Conservation (phyloP, 2,329 filamentous ascomycete genomes). For the Trematosphaeria pertusa region DNA sequence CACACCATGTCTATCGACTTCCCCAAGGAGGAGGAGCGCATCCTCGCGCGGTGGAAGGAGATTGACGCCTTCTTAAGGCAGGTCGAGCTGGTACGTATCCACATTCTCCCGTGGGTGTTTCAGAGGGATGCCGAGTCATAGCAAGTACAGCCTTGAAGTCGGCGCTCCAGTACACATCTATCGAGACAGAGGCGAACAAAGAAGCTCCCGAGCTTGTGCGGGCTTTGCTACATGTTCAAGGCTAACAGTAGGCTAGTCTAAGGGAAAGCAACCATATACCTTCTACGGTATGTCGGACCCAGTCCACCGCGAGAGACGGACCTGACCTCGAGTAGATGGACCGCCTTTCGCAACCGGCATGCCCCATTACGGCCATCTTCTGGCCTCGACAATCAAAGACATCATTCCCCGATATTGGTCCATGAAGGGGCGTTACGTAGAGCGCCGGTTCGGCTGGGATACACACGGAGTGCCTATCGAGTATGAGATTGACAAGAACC, state of each 20-base stretch:
- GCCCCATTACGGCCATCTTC: conserved; percentile 76
- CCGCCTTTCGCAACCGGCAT: conserved; percentile 63
- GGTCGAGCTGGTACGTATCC: conserved; percentile 71
- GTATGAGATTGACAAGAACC: conserved; percentile 96
- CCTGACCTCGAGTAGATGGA: conserved; percentile 57
- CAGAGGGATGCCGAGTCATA: too few species aligned
- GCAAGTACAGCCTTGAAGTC: too few species aligned
- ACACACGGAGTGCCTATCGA: conserved; percentile 94
- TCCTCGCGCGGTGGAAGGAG: conserved; percentile 87
- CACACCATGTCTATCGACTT: conserved; percentile 84
- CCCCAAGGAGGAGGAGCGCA: conserved; percentile 85
- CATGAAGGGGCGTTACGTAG: conserved; percentile 94
- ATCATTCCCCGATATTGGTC: conserved; percentile 97
- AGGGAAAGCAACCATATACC: conserved; percentile 83
- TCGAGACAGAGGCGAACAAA: too few species aligned
- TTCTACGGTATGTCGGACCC: conserved; percentile 75
- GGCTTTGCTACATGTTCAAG: too few species aligned
- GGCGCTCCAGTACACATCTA: too few species aligned
- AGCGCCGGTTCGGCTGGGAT: conserved; percentile 94
- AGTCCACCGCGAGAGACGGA: conserved; percentile 53
- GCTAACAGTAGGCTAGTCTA: too few species aligned
- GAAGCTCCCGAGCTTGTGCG: too few species aligned
- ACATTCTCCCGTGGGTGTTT: too few species aligned
- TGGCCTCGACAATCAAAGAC: conserved; percentile 95
- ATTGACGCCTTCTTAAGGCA: conserved; percentile 90